phyloP scores from a whole-genome alignment of 2,329 filamentous ascomycete genomes.

The Monilinia laxa region DNA sequence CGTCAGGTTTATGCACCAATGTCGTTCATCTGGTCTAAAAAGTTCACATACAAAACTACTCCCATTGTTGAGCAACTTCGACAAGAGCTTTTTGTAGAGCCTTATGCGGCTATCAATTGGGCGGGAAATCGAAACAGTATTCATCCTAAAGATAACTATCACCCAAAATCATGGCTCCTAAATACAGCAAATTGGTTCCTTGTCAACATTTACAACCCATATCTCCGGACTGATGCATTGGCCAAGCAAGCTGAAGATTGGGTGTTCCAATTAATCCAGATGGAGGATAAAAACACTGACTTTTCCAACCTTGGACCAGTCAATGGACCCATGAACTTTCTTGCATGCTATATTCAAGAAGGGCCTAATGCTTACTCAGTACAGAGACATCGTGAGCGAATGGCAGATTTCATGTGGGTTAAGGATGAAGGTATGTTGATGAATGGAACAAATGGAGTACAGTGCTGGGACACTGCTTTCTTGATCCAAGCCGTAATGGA shows the following conservation, averaged over 20 bases:
- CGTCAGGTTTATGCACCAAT: conserved; percentile 94
- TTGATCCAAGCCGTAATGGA: conserved; percentile 79
- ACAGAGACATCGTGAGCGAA: conserved; percentile 72
- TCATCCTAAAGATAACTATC: conserved; percentile 77
- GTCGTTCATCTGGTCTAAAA: conserved; percentile 84
- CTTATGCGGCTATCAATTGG: conserved; percentile 78
- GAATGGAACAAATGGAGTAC: conserved; percentile 97
- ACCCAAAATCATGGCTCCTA: conserved; percentile 84
- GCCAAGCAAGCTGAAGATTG: conserved; percentile 74
- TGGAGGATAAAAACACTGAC: conserved; percentile 91
- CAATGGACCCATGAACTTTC: conserved; percentile 85
- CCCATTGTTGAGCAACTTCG: conserved; percentile 70
- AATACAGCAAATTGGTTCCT: conserved; percentile 77
- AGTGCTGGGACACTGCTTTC: conserved; percentile 95
- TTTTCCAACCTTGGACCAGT: conserved; percentile 85
- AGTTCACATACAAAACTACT: conserved; percentile 74
- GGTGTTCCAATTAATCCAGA: conserved; percentile 78
- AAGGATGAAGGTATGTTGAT: conserved; percentile 89
- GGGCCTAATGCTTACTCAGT: conserved; percentile 73
- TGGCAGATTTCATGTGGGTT: conserved; percentile 88
- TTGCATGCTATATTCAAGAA: conserved; percentile 81
- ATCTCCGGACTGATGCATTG: conserved; percentile 65
- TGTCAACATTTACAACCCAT: conserved; percentile 77
- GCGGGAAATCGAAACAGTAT: conserved; percentile 78
- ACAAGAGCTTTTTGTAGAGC: conserved; percentile 78